Evolutionary conservation across 805 yeast genomes (phyloP).

Genomic region (Jamesozyma piceae): DNA sequence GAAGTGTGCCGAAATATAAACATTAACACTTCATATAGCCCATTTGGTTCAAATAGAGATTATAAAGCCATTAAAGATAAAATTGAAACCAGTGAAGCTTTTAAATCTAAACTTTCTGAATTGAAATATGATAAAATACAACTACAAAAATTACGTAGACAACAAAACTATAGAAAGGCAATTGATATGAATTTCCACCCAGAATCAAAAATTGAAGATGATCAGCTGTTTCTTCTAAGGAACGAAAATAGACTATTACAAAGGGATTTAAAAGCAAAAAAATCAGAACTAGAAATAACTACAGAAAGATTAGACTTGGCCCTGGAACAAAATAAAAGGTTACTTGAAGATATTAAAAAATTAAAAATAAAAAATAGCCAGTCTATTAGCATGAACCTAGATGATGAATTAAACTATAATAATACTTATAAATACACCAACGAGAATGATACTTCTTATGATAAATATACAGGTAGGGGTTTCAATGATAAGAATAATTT

Average conservation of each 20-base stretch:
- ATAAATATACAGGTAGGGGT: too few relatives aligned
- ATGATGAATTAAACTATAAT: too few relatives aligned
- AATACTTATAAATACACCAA: neutral
- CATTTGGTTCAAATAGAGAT: neutral
- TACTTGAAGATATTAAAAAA: slow-evolving; percentile 8
- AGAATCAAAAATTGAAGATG: slow-evolving; percentile 1
- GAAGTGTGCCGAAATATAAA: slow-evolving; percentile 14
- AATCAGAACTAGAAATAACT: neutral
- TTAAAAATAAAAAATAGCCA: slow-evolving; percentile 13
- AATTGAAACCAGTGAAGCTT: slow-evolving; percentile 23
- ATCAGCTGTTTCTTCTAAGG: slow-evolving; percentile 4
- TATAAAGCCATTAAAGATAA: slow-evolving; percentile 13
- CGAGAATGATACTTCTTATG: neutral
- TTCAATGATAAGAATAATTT: neutral
- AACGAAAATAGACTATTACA: slow-evolving; percentile 5
- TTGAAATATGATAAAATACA: slow-evolving; percentile 22
- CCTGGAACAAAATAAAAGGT: slow-evolving; percentile 2
- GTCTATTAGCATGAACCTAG: neutral
- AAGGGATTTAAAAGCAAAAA: slow-evolving; percentile 2
- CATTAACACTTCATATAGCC: slow-evolving; percentile 1
- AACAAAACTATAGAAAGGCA: neutral
- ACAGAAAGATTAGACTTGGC: slow-evolving; percentile 2
- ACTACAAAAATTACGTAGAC: slow-evolving; percentile 18
- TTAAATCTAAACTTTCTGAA: slow-evolving; percentile 22
- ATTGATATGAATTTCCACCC: neutral